phyloP scores from a whole-genome alignment of 495 filamentous ascomycete genomes.

The Cryomyces minteri region DNA sequence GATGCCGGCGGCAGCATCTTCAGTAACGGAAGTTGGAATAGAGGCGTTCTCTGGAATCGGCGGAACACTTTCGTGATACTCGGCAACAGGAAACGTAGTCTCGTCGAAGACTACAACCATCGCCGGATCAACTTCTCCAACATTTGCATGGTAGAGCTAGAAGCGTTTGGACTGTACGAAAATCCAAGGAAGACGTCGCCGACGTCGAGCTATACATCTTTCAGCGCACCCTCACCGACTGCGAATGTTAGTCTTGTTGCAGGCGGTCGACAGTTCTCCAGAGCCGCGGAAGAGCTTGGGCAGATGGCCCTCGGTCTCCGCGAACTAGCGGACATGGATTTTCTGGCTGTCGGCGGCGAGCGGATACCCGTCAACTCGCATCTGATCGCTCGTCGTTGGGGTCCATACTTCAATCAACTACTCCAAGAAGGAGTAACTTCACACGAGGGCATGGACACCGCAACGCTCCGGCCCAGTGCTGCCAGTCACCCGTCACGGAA shows the following conservation, averaged over 20 bases:
- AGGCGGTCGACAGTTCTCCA: slow-evolving; percentile 47
- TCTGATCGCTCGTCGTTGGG: slow-evolving; percentile 75
- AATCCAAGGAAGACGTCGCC: slow-evolving; percentile 66
- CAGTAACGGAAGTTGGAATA: slow-evolving; percentile 91
- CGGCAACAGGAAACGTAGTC: slow-evolving; percentile 74
- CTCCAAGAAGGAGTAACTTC: slow-evolving; percentile 54
- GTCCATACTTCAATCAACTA: slow-evolving; percentile 83
- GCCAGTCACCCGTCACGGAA: slow-evolving; percentile 32
- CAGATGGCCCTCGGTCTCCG: slow-evolving; percentile 54
- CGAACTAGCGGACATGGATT: slow-evolving; percentile 94
- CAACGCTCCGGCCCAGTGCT: slow-evolving; percentile 30
- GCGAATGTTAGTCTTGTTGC: slow-evolving; percentile 24
- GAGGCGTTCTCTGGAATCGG: slow-evolving; percentile 80
- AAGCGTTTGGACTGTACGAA: slow-evolving; percentile 92
- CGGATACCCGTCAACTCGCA: slow-evolving; percentile 86
- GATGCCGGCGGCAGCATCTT: slow-evolving; percentile 91
- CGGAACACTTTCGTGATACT: slow-evolving; percentile 90
- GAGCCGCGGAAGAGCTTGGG: slow-evolving; percentile 71
- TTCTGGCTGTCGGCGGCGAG: slow-evolving; percentile 76
- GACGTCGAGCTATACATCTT: slow-evolving; percentile 62
- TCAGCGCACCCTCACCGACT: slow-evolving; percentile 39
- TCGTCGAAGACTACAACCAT: slow-evolving; percentile 98
- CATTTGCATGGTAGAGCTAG: slow-evolving; percentile 86
- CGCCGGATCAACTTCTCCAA: slow-evolving; percentile 95
- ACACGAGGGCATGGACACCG: slow-evolving; percentile 32